Evolutionary conservation across 73 alveolate genomes (phyloP), one percentile per base, ranked within the genome.

Genomic region (Effrenium voratum): DNA sequence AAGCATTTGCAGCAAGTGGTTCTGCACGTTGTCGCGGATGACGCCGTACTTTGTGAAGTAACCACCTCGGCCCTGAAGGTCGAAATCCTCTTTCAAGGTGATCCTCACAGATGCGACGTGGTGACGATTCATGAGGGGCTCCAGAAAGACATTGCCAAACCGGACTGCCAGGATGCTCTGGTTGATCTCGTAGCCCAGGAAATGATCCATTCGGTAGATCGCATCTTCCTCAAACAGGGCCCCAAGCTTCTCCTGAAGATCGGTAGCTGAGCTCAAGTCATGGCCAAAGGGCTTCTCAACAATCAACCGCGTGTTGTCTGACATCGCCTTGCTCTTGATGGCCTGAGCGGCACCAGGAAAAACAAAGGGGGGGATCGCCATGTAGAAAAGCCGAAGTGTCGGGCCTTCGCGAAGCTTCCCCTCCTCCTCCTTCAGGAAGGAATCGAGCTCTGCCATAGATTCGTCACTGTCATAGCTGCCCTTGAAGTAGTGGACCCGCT

Each of bases 201-300:
- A 88, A 46, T 88, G 96, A 38, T 88, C 96, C 86, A 88, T 88
- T 5, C 96, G 85, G 32, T 59, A 79, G 3, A 88, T 47, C 44
- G 63, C 34, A 82, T 86, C 68, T 46, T 86, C 94, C 68, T 86
- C 38, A 34, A 50, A 60, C 52, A 86, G 30, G n/a, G 94, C 94
- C 59, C 66, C 63, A 0, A 86, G 83, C 45, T 60, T 83, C 28
- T 43, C 45, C 16, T 59, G 70, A 38, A 86, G 68, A 8, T 47
- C 24, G 38, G 57, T 19, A 12, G 94, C 82, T 3, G 82, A 86
- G 40, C 44, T 49, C 80, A 84, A 40, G 50, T 88, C 96, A 46
- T 66, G 96, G 46, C 96, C 96, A 26, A 88, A 88, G 34, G 96
- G 96, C 57, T 88, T 88, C 96, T 88, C 96, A 44, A 88, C 36